A percentile compares a stretch with the other conserved stretches of the same genome.
These are phyloP conservation scores for Scorias spongiosa DNA, from an alignment of 2,329 filamentous ascomycete genomes.

Conservation along the genomic window DNA sequence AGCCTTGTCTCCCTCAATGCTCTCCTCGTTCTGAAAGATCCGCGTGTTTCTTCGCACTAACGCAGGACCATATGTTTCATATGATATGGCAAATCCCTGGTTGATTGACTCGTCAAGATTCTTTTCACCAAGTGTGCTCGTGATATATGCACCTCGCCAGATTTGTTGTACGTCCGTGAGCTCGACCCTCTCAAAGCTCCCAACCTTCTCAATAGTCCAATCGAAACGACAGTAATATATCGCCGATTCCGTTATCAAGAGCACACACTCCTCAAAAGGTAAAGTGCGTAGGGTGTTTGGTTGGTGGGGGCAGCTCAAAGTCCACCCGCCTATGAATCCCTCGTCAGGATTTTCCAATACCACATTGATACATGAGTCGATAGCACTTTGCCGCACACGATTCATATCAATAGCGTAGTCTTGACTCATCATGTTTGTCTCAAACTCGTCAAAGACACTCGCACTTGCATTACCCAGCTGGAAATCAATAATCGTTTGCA, in stretches of 20 bases:
- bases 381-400: slow-evolving; percentile 73
- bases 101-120: slow-evolving; percentile 69
- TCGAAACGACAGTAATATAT: slow-evolving; percentile 85
- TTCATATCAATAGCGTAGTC: slow-evolving; percentile 80
- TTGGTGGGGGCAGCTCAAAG: slow-evolving; percentile 59
- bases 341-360: slow-evolving; percentile 68
- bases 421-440: slow-evolving; percentile 79
- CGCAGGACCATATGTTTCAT: slow-evolving; percentile 55
- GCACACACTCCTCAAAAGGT: slow-evolving; percentile 75
- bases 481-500: slow-evolving; percentile 89
- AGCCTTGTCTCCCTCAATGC: slow-evolving; percentile 21
- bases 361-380: slow-evolving; percentile 75
- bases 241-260: slow-evolving; percentile 71
- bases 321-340: slow-evolving; percentile 81
- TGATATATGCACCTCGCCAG: slow-evolving; percentile 76
- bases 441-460: slow-evolving; percentile 83
- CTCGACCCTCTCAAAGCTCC: slow-evolving; percentile 75
- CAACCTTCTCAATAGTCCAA: slow-evolving; percentile 89
- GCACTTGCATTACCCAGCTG: slow-evolving; percentile 76
- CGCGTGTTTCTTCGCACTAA: slow-evolving; percentile 72
- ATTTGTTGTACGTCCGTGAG: slow-evolving; percentile 59
- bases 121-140: slow-evolving; percentile 62
- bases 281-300: slow-evolving; percentile 51
- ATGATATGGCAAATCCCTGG: slow-evolving; percentile 68
- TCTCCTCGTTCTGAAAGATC: slow-evolving; percentile 47